phyloP scores from a whole-genome alignment of 192 early-diverging fungal species.

The Backusella morwellensis region DNA sequence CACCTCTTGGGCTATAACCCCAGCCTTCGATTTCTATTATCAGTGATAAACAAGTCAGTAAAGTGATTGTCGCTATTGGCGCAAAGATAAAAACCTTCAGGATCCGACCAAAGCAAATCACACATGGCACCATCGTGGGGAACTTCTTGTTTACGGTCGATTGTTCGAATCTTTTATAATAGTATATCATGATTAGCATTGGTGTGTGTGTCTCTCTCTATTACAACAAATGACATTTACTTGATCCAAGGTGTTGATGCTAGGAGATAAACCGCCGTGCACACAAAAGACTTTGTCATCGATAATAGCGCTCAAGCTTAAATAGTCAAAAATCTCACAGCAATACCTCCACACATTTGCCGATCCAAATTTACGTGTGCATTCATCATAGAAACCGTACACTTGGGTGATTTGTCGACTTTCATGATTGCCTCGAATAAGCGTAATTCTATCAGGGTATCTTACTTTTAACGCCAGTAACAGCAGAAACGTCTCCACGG shows the following conservation, averaged over 20 bases:
- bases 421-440: slow-evolving; percentile 95
- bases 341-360: slow-evolving; percentile 97
- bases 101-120: slow-evolving; percentile 97
- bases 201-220: too few species aligned
- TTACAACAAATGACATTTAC: slow-evolving; percentile 17
- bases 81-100: slow-evolving; percentile 57
- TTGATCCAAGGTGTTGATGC: slow-evolving; percentile 92
- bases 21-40: slow-evolving; percentile 73
- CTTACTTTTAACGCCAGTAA: slow-evolving; percentile 93
- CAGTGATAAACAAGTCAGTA: not conserved
- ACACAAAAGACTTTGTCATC: slow-evolving; percentile 95
- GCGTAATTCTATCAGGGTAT: slow-evolving; percentile 90
- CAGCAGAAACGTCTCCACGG: slow-evolving; percentile 96
- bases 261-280: slow-evolving; percentile 92
- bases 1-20: slow-evolving; percentile 95
- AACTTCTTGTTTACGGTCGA: slow-evolving; percentile 96
- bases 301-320: slow-evolving; percentile 91
- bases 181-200: not conserved
- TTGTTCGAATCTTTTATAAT: slow-evolving; percentile 69
- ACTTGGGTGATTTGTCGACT: slow-evolving; percentile 96
- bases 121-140: slow-evolving; percentile 99
- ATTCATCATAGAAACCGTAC: slow-evolving; percentile 98
- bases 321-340: slow-evolving; percentile 97
- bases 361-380: slow-evolving; percentile 93
- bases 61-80: not conserved